Evolutionary conservation across 345 rosid species (phyloP).

Genomic region (Psidium friedrichsthalianum): DNA sequence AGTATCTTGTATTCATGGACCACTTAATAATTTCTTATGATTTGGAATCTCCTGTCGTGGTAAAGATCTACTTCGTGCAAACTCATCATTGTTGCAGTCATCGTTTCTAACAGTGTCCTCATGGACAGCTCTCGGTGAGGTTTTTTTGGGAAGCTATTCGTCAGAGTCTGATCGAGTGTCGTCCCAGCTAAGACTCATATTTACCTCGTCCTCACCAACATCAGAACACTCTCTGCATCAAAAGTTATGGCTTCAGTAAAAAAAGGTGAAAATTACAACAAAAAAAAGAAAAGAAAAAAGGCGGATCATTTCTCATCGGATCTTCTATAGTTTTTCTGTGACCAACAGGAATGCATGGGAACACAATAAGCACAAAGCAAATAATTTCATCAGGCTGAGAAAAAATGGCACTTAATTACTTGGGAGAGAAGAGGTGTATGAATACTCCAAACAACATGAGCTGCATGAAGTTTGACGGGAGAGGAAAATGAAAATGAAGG

Average conservation of each 20-base stretch:
- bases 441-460: not conserved
- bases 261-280: not conserved
- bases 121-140: constrained; percentile 14
- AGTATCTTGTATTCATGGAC: constrained; percentile 27
- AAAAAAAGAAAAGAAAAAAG: too few relatives aligned
- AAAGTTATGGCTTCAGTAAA: not conserved
- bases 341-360: not conserved
- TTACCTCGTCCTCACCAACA: constrained; percentile 52
- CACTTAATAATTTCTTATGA: constrained; percentile 45
- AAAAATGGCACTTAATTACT: not conserved
- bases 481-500: not conserved
- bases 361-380: not conserved
- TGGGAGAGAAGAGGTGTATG: not conserved
- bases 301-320: not conserved
- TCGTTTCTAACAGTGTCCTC: constrained; percentile 25
- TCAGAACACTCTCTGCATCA: constrained; percentile 80
- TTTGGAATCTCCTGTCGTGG: constrained; percentile 17
- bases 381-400: not conserved
- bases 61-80: constrained; percentile 1
- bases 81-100: constrained; percentile 18
- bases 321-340: not conserved
- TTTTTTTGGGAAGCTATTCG: constrained; percentile 15
- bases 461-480: not conserved
- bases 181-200: constrained; percentile 46
- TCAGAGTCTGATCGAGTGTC: constrained; percentile 30